Percentiles rank a stretch among this genome's conserved stretches.
These are phyloP conservation scores for Crithidia mellificae DNA, from an alignment of 208 protist species.

Conservation along the genomic window DNA sequence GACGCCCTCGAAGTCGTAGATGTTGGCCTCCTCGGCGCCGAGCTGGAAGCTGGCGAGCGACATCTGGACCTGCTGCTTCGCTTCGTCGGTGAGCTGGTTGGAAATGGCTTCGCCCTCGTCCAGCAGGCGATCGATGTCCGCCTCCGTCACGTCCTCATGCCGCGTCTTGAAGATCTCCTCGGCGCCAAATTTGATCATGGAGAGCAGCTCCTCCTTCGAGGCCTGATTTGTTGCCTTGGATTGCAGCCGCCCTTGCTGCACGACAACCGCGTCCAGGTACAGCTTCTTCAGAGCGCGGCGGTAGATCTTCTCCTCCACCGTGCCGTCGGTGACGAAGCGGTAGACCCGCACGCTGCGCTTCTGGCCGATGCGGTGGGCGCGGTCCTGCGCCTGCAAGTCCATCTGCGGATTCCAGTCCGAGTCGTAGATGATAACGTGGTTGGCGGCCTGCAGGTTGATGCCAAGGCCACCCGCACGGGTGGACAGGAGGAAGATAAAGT, in stretches of 20 bases:
- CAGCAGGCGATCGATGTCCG: slow-evolving; percentile 98
- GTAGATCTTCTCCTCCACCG: slow-evolving; percentile 98
- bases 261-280: slow-evolving; percentile 97
- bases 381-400: slow-evolving; percentile 97
- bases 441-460: slow-evolving; percentile 98
- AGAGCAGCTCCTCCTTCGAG: slow-evolving; percentile 95
- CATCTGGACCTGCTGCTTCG: slow-evolving; percentile 85
- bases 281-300: slow-evolving; percentile 97
- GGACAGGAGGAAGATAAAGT: slow-evolving; percentile 96
- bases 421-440: slow-evolving; percentile 99
- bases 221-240: slow-evolving; percentile 50
- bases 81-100: slow-evolving; percentile 76
- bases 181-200: slow-evolving; percentile 98
- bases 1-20: slow-evolving; percentile 96
- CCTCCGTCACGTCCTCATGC: slow-evolving; percentile 93
- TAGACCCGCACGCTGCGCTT: slow-evolving; percentile 97
- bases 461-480: slow-evolving; percentile 97
- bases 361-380: slow-evolving; percentile 98
- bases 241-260: slow-evolving; percentile 96
- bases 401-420: slow-evolving; percentile 99
- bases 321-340: slow-evolving; percentile 93
- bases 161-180: slow-evolving; percentile 96
- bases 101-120: slow-evolving; percentile 87
- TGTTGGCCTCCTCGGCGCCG: slow-evolving; percentile 89
- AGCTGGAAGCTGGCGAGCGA: slow-evolving; percentile 94